Evolutionary conservation across 192 early-diverging fungal genomes (phyloP), one percentile per base, ranked within the genome.

Genomic region (Entomortierella parvispora): DNA sequence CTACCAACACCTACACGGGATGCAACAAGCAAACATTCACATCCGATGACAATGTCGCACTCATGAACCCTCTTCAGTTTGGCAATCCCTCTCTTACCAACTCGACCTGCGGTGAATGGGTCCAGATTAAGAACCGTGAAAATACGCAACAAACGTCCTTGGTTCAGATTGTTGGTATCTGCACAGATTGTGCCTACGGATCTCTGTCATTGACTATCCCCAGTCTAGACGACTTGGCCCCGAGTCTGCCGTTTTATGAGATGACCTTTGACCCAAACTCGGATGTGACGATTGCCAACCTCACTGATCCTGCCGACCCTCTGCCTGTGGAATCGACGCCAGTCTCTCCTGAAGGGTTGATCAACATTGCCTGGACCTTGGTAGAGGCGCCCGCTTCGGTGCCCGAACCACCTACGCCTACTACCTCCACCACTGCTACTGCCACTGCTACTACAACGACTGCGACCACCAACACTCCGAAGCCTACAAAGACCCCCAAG

Each of bases 21-120:
- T 77, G 72, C 60, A 47, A 77, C 60, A 77, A 77, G 46, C 15
- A 58, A 44, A 58, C 72, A 14, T 77, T 77, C 31, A 40, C 46
- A 2, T 34, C 46, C 0, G 31, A 58, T 2, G 65, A 77, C 48
- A 68, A 58, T 44, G 72, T 77, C 22, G 72, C 51, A 1, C 9
- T 77, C n/a, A 77, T 77, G 46, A 77, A 77, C 40, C 65, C 74
- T 22, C 65, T 77, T 25, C 74, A 77, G 52, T 77, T 77, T 37
- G 66, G 66, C 26, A 22, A 51, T 48, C 11, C 65, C 26, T n/a
- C 42, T 6, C 43, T 58, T 1, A 3, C 32, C 20, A 77, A 68
- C 47, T 64, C 74, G 9, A 77, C 74, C 28, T 77, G 74, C 32
- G 74, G 74, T 12, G 29, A 68, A 23, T 77, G 74, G 74, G 50